Percentiles rank a stretch among this genome's conserved stretches.
phyloP scores from a whole-genome alignment of 805 yeast genomes.

The Saccharomycopsis microspora region DNA sequence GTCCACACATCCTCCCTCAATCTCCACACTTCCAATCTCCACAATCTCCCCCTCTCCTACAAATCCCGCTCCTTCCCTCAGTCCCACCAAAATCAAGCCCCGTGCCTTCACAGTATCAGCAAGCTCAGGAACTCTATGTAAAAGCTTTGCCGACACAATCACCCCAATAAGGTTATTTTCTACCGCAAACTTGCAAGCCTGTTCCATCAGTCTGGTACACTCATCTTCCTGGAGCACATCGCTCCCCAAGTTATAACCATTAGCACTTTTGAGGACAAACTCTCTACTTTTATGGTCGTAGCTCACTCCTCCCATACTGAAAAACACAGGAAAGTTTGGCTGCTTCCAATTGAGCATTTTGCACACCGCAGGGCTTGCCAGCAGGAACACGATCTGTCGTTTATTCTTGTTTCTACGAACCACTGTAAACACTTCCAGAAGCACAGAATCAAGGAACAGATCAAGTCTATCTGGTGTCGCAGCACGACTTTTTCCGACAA shows the following conservation, averaged over 20 bases:
- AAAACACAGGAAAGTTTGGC: conserved; percentile 92
- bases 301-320: conserved; percentile 61
- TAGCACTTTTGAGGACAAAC: conserved; percentile 30
- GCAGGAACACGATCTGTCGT: conserved; percentile 72
- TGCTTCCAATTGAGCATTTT: conserved; percentile 96
- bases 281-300: conserved; percentile 21
- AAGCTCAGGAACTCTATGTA: conserved; percentile 64
- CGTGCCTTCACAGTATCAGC: conserved; percentile 64
- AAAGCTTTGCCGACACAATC: conserved; percentile 59
- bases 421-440: conserved; percentile 66
- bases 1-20: conserved; percentile 33
- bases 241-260: conserved; percentile 23
- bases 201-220: conserved; percentile 60
- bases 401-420: conserved; percentile 35
- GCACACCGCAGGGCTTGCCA: conserved; percentile 83
- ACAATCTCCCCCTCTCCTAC: conserved; percentile 58
- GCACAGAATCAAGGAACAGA: conserved; percentile 60
- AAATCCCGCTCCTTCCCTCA: conserved; percentile 30
- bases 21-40: conserved; percentile 59
- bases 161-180: conserved; percentile 80
- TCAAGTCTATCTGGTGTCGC: conserved; percentile 33
- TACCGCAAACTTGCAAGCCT: conserved; percentile 71
- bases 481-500: conserved; percentile 17
- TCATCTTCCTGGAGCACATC: conserved; percentile 22
- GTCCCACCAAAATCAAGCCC: conserved; percentile 78